Conservation (phyloP, 768 basidiomycete species). For the Leccinum subtestaceum region DNA sequence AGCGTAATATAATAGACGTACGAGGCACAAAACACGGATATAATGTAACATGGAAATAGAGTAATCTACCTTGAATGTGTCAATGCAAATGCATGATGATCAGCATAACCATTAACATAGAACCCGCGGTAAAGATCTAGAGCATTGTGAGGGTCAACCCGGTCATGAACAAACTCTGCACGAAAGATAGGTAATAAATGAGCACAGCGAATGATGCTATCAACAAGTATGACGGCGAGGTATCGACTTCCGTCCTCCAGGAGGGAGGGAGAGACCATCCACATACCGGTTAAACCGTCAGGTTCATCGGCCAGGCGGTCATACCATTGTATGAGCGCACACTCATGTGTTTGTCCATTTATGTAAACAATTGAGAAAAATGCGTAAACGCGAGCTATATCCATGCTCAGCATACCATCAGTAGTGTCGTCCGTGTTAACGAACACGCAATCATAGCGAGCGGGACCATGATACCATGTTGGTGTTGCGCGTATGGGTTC, state of each 20-base stretch:
- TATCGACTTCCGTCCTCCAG: not conserved
- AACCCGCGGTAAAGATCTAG: not conserved
- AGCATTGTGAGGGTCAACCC: not conserved
- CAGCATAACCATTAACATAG: not conserved
- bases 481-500: not conserved
- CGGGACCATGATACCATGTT: not conserved
- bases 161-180: not conserved
- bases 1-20: no score
- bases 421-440: not conserved
- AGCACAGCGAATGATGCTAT: not conserved
- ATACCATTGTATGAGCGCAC: not conserved
- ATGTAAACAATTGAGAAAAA: not conserved
- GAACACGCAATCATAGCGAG: not conserved
- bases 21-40: no score
- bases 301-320: not conserved
- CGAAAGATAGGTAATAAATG: not conserved
- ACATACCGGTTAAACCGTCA: not conserved
- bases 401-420: not conserved
- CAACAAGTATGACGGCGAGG: not conserved
- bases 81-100: no score
- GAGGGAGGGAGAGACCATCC: not conserved
- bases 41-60: no score
- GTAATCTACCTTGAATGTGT: no score
- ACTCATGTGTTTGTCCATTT: not conserved
- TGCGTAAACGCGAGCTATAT: not conserved